Conservation (phyloP, 192 early-diverging fungal genomes). For the Coemansia sp. region DNA sequence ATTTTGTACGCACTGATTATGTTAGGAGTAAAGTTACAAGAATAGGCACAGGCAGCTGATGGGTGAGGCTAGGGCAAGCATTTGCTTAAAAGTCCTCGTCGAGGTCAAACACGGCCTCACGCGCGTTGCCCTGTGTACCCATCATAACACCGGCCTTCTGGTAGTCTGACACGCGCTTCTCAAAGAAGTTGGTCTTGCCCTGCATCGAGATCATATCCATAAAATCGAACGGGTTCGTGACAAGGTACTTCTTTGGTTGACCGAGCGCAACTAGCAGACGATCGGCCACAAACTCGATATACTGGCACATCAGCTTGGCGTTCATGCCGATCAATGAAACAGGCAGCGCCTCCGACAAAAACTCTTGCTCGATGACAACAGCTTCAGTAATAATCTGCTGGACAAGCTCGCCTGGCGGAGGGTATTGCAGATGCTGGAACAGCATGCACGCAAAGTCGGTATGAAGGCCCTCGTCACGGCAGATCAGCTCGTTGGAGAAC, state of each 20-base stretch:
- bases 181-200: slow-evolving; percentile 99
- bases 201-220: slow-evolving; percentile 99
- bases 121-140: slow-evolving; percentile 56
- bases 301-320: slow-evolving; percentile 87
- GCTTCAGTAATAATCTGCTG: slow-evolving; percentile 80
- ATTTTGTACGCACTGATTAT: background rate
- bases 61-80: background rate
- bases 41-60: background rate
- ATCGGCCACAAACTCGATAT: slow-evolving; percentile 99
- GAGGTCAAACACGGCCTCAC: slow-evolving; percentile 71
- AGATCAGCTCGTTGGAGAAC: slow-evolving; percentile 98
- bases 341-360: slow-evolving; percentile 91
- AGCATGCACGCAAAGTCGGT: slow-evolving; percentile 97
- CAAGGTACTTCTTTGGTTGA: slow-evolving; percentile 79
- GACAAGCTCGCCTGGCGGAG: slow-evolving; percentile 67
- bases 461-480: slow-evolving; percentile 95
- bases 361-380: slow-evolving; percentile 93
- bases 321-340: slow-evolving; percentile 97
- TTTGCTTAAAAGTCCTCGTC: slow-evolving; percentile 74
- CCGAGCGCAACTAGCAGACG: slow-evolving; percentile 88
- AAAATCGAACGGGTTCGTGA: slow-evolving; percentile 95
- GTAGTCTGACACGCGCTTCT: slow-evolving; percentile 96
- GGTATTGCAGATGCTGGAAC: slow-evolving; percentile 77
- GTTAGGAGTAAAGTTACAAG: slow-evolving; percentile 1
- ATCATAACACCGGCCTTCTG: slow-evolving; percentile 90